phyloP scores from a whole-genome alignment of 352 stramenopile genomes.

The Phytophthora pseudosyringae region DNA sequence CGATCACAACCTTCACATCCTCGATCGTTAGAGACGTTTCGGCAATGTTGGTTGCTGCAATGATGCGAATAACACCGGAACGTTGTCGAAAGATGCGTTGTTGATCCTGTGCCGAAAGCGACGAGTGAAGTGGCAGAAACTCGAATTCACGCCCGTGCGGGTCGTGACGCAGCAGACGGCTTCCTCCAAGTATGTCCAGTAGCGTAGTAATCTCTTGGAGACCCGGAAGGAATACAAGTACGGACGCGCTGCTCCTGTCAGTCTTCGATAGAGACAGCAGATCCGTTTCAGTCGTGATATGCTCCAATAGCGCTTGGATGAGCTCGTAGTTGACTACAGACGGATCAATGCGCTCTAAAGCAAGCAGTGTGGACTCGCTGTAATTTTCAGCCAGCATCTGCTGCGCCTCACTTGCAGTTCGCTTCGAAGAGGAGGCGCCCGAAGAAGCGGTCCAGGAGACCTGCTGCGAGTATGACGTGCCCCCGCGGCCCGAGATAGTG shows the following conservation, averaged over 20 bases:
- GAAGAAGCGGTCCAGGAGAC: conserved; percentile 59
- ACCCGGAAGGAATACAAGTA: conserved; percentile 97
- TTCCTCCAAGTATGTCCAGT: conserved; percentile 69
- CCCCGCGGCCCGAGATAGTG: conserved; percentile 67
- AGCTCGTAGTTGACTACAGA: conserved; percentile 96
- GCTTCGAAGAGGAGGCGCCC: conserved; percentile 32
- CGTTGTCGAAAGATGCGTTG: conserved; percentile 90
- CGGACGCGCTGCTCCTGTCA: conserved; percentile 63
- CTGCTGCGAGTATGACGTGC: conserved; percentile 65
- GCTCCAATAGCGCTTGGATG: conserved; percentile 88
- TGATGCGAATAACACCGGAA: conserved; percentile 87
- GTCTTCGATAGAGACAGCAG: conserved; percentile 33
- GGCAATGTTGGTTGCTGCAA: conserved; percentile 97
- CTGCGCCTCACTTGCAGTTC: conserved; percentile 23
- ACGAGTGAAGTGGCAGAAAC: conserved; percentile 94
- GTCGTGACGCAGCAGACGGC: conserved; percentile 57
- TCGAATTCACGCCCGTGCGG: conserved; percentile 49
- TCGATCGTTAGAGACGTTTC: conserved; percentile 97
- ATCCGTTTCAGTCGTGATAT: conserved; percentile 73
- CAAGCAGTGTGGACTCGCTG: conserved; percentile 87
- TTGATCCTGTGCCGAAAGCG: conserved; percentile 94
- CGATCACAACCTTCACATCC: conserved; percentile 95
- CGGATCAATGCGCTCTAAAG: conserved; percentile 87
- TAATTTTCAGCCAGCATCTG: conserved; percentile 62
- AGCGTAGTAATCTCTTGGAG: conserved; percentile 94